These are phyloP conservation scores for Leccinum pallidistipes DNA, from an alignment of 1,284 basidiomycete species.

Conservation along the genomic window DNA sequence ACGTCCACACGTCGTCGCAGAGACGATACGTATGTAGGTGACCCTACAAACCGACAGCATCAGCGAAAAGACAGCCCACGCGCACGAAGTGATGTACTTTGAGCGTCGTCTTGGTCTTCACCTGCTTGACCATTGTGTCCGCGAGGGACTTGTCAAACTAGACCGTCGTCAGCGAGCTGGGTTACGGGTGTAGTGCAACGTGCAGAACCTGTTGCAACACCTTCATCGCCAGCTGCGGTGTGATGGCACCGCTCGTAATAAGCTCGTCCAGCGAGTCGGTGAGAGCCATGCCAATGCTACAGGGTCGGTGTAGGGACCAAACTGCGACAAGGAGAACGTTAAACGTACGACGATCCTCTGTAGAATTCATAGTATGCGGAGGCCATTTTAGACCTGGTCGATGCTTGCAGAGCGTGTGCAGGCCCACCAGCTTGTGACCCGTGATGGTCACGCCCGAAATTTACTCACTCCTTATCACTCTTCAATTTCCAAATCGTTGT, in stretches of 20 bases:
- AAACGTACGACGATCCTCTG: constrained; percentile 81
- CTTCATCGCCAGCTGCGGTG: constrained; percentile 96
- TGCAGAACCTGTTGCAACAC: constrained; percentile 85
- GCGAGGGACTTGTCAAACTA: constrained; percentile 93
- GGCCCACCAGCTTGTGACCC: constrained; percentile 15
- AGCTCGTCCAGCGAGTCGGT: constrained; percentile 99
- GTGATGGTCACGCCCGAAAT: constrained; percentile 23
- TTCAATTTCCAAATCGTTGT: neutral
- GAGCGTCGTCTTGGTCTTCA: constrained; percentile 89
- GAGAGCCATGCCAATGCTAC: constrained; percentile 93
- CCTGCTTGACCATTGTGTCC: constrained; percentile 86
- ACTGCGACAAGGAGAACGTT: constrained; percentile 8
- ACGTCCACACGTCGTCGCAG: constrained; percentile 97
- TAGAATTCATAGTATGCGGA: constrained; percentile 91
- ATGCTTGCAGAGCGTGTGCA: constrained; percentile 3
- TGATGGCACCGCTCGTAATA: constrained; percentile 96
- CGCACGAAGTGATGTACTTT: constrained; percentile 53
- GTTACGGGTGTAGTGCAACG: neutral
- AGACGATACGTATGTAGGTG: constrained; percentile 91
- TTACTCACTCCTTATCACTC: neutral
- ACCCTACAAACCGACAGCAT: constrained; percentile 52
- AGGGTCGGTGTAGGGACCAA: constrained; percentile 1
- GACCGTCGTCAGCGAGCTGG: constrained; percentile 6
- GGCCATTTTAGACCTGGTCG: constrained; percentile 50
- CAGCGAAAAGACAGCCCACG: constrained; percentile 4